Conservation (phyloP, 768 basidiomycete genomes). For the Leccinum imitatum region DNA sequence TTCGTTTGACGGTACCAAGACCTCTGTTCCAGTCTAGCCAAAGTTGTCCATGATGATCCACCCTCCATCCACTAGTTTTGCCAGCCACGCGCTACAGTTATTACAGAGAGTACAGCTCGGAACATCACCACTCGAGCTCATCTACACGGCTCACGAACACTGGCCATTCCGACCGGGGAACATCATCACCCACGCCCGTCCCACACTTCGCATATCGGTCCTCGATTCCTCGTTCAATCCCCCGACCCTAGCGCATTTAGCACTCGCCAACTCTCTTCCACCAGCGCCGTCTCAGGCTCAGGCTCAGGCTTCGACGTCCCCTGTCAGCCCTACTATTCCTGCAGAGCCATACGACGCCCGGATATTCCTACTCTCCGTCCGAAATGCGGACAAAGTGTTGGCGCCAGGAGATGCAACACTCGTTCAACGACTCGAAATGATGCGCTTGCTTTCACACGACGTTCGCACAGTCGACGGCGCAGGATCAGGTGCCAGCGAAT, state of each 20-base stretch:
- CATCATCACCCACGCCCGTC: slow-evolving; percentile 5
- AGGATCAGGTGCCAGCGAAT: background rate
- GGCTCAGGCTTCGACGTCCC: background rate
- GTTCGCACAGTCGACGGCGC: slow-evolving; percentile 21
- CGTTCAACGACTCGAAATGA: slow-evolving; percentile 85
- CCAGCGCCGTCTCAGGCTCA: slow-evolving; percentile 15
- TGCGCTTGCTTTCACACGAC: slow-evolving; percentile 62
- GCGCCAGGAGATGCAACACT: slow-evolving; percentile 71
- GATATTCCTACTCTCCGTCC: slow-evolving; percentile 77
- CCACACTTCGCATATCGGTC: slow-evolving; percentile 57
- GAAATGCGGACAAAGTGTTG: slow-evolving; percentile 82
- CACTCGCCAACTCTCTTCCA: slow-evolving; percentile 54
- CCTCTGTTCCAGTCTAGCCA: background rate
- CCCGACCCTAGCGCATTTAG: slow-evolving; percentile 81
- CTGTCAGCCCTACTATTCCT: slow-evolving; percentile 2
- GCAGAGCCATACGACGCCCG: slow-evolving; percentile 59
- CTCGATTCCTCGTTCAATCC: slow-evolving; percentile 95
- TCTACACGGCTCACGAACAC: slow-evolving; percentile 55
- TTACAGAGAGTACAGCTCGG: slow-evolving; percentile 43
- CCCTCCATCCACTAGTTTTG: slow-evolving; percentile 10
- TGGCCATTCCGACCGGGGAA: slow-evolving; percentile 58
- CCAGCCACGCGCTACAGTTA: slow-evolving; percentile 19
- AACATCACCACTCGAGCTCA: slow-evolving; percentile 51
- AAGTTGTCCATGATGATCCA: slow-evolving; percentile 9
- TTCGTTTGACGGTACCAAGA: background rate